These are phyloP conservation scores for Diplodia seriata DNA, from an alignment of 2,329 filamentous ascomycete species.

Conservation along the genomic window DNA sequence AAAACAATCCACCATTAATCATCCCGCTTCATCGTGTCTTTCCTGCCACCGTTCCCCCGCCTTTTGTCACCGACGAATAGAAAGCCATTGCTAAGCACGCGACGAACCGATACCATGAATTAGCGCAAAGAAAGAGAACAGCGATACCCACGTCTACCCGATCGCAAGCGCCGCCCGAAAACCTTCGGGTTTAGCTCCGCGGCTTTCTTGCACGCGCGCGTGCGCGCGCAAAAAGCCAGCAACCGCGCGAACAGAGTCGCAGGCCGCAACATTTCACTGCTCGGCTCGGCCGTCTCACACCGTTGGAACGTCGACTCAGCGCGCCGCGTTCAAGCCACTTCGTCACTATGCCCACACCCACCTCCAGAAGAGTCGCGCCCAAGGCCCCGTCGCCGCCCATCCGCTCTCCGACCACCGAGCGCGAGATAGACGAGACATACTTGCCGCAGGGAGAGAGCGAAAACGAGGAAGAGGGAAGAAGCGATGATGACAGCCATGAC, in stretches of 20 bases:
- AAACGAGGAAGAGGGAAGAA: neutral
- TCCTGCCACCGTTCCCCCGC: neutral
- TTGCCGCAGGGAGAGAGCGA: neutral
- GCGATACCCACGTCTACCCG: neutral
- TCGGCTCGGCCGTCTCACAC: neutral
- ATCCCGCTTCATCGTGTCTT: neutral
- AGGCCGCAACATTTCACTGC: neutral
- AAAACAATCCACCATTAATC: constrained; percentile 14
- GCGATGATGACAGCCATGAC: neutral
- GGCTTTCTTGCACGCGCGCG: neutral
- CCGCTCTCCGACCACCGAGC: neutral
- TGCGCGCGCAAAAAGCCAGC: neutral
- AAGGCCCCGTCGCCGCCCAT: neutral
- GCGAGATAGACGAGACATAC: constrained; percentile 2
- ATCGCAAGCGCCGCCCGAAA: neutral
- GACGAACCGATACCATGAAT: constrained; percentile 7
- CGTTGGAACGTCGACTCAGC: neutral
- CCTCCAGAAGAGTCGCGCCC: neutral
- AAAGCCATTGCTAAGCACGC: neutral
- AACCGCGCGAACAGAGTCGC: neutral
- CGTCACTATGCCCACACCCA: neutral
- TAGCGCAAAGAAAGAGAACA: neutral
- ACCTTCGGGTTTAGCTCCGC: neutral
- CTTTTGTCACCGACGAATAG: neutral
- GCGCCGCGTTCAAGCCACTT: neutral